A percentile compares a stretch with the other conserved stretches of the same genome.
phyloP scores from a whole-genome alignment of 176 grass and related monocot genomes.

The Guadua angustifolia region DNA sequence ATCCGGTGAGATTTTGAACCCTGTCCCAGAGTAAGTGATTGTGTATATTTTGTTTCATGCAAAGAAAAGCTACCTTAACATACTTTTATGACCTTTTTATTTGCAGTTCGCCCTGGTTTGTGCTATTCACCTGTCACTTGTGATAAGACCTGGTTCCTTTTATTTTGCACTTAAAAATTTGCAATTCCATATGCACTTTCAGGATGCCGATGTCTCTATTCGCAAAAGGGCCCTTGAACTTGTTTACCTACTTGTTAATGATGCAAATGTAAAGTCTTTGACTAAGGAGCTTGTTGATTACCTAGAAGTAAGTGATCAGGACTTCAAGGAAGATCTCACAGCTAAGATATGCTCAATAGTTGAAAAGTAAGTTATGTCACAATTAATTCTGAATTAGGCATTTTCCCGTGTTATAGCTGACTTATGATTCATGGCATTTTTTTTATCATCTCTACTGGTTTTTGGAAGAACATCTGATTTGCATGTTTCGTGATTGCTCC shows the following conservation, averaged over 20 bases:
- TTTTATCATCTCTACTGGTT: not conserved
- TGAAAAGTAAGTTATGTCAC: slow-evolving; percentile 80
- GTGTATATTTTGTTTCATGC: not conserved
- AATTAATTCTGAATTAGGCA: not conserved
- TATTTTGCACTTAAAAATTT: slow-evolving; percentile 47
- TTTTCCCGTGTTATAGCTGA: not conserved
- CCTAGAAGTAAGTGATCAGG: slow-evolving; percentile 94
- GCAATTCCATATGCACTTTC: slow-evolving; percentile 40
- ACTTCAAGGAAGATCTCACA: slow-evolving; percentile 96
- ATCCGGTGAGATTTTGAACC: no score
- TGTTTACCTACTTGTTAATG: slow-evolving; percentile 88
- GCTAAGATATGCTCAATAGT: slow-evolving; percentile 92
- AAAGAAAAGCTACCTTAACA: not conserved
- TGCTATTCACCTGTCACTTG: not conserved
- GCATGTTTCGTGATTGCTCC: slow-evolving; percentile 26
- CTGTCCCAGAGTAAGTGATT: not conserved
- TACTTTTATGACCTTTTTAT: not conserved
- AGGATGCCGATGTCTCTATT: slow-evolving; percentile 99
- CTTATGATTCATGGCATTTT: slow-evolving; percentile 19
- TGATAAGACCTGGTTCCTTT: not conserved
- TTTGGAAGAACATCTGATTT: slow-evolving; percentile 26
- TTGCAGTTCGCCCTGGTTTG: not conserved
- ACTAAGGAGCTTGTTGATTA: slow-evolving; percentile 98
- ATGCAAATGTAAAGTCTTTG: slow-evolving; percentile 88
- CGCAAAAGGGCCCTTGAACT: slow-evolving; percentile 97